Conservation (phyloP, 768 basidiomycete species). For the Leccinum disarticulatum region DNA sequence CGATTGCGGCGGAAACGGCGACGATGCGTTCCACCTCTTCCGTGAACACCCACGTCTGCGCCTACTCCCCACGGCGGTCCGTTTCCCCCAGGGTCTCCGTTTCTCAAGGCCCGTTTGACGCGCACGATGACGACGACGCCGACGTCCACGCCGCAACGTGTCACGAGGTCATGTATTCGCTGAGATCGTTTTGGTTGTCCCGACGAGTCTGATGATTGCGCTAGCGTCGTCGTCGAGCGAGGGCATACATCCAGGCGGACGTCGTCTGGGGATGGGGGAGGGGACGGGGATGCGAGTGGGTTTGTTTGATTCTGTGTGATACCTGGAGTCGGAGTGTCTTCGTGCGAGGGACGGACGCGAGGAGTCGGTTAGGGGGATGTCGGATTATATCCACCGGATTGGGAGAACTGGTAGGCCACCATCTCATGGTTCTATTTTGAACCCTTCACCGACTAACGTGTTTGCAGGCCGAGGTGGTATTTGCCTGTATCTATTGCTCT, state of each 20-base stretch:
- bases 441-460: too few species aligned
- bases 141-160: not conserved
- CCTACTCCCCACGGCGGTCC: not conserved
- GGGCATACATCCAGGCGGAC: conserved; percentile 32
- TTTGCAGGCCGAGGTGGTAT: too few species aligned
- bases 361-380: not conserved
- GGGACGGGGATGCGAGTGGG: not conserved
- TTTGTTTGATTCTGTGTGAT: too few species aligned
- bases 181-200: conserved; percentile 28
- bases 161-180: conserved; percentile 6
- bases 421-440: too few species aligned
- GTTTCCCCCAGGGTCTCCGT: conserved; percentile 9
- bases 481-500: too few species aligned
- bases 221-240: conserved; percentile 23
- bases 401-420: too few species aligned
- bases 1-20: not conserved
- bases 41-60: not conserved
- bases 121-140: not conserved
- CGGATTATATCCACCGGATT: too few species aligned
- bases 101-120: conserved; percentile 9
- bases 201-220: conserved; percentile 23
- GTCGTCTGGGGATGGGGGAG: not conserved
- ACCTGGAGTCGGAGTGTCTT: not conserved
- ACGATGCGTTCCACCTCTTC: not conserved
- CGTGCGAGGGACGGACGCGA: too few species aligned